Evolutionary conservation across 2,329 filamentous ascomycete species (phyloP).

Genomic region (Penicillium sp.): DNA sequence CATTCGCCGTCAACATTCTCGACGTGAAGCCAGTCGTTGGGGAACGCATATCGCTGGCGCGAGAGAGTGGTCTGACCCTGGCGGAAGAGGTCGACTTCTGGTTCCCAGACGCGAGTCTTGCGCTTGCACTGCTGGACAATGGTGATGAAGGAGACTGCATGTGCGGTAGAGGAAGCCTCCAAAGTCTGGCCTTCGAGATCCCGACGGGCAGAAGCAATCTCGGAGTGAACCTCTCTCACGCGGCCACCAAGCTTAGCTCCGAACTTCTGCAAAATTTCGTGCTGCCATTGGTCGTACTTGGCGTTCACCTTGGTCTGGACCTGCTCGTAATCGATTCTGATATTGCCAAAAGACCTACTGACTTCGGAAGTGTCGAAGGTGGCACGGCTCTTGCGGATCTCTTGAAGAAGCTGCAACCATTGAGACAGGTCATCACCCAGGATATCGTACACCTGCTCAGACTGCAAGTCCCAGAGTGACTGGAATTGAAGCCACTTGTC

Average conservation of each 20-base stretch:
- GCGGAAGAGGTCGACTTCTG: constrained; percentile 92
- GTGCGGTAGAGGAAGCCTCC: constrained; percentile 91
- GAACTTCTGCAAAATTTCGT: constrained; percentile 94
- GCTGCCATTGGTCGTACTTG: constrained; percentile 99
- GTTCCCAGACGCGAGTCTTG: constrained; percentile 90
- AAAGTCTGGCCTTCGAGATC: constrained; percentile 91
- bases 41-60: constrained; percentile 91
- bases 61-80: constrained; percentile 92
- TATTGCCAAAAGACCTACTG: constrained; percentile 86
- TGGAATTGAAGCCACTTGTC: constrained; percentile 99
- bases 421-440: constrained; percentile 87
- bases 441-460: constrained; percentile 90
- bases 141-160: constrained; percentile 97
- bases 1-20: constrained; percentile 97
- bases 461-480: constrained; percentile 95
- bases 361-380: constrained; percentile 98
- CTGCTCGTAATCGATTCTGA: constrained; percentile 96
- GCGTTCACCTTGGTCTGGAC: constrained; percentile 98
- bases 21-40: constrained; percentile 90
- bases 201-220: constrained; percentile 85
- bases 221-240: constrained; percentile 88
- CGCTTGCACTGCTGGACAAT: constrained; percentile 95
- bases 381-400: constrained; percentile 90
- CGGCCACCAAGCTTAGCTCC: constrained; percentile 82
- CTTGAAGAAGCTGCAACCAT: constrained; percentile 95